Base-by-base conservation (phyloP, 2,329 filamentous ascomycete species). In the Ampelomyces quisqualis region DNA sequence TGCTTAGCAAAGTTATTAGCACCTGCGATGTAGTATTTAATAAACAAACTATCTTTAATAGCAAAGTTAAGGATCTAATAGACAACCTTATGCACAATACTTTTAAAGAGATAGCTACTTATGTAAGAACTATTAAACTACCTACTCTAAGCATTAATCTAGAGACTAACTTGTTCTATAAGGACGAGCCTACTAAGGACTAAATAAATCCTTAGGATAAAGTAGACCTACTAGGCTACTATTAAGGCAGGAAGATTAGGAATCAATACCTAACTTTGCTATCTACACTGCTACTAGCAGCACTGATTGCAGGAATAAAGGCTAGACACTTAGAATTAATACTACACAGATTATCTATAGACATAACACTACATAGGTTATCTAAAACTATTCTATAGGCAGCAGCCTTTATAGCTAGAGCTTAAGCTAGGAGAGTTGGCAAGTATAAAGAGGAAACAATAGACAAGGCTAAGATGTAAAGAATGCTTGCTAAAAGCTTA, bases 11-110 rank as follows among this genome's bases (percentile, higher is more conserved):
- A n/a, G n/a, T n/a, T n/a, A n/a, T n/a, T 26, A 40, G 43, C 17
- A 46, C 29, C 6, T 18, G 29, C 18, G 29, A 43, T 23, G n/a
- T 38, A 28, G 23, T 43, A 20, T 43, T 47, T 29, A 34, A 47
- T 29, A 22, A 43, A 21, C 8, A 47, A 19, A 24, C 7, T 26
- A 24, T 35, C 17, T 38, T 39, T 30, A 29, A 20, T 19, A 24
- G 33, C 18, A 34, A 37, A 13, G 26, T 13, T 10, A 23, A 43
- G 11, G 26, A 47, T 23, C 7, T 45, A 2, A 45, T 45, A 23
- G 27, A 37, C 23, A 41, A 41, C 26, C 24, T 41, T 23, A 41
- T 41, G 18, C 20, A 41, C 20, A 35, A 35, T 19, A 45, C 24
- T 7, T 18, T 45, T 4, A 23, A 45, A 24, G 32, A 45, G 19